Evolutionary conservation across 805 yeast genomes (phyloP), one percentile per base, ranked within the genome.

Genomic region (Nematodospora valgi): DNA sequence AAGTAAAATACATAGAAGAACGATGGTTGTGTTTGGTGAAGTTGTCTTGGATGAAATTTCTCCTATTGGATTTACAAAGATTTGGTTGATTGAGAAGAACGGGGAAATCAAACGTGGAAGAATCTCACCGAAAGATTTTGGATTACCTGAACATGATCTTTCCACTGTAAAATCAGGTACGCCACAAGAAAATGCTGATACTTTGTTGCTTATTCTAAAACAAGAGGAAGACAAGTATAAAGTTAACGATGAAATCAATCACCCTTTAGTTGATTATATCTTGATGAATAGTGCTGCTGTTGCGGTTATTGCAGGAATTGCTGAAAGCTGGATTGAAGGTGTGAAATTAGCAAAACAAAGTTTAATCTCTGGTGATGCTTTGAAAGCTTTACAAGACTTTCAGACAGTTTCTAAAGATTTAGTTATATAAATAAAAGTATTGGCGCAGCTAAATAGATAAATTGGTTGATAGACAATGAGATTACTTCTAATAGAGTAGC

Each of bases 41-140:
- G 77, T 85, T 32, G 96, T 96, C 0, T 66, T 93, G 20, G 99
- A 93, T 54, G 98, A 93, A 62, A 84, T 93, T 23, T 82, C 96
- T 2, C 96, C 97, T 2, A 76, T 82, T 20, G 98, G 97, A 0
- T 59, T 66, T 36, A 82, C 96, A 2, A 76, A 76, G 38, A 77
- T 82, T 41, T 93, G 99, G 99, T 66, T 72, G 34, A 74, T 82
- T 1, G 68, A 66, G 34, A 49, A 54, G 10, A 53, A 66, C 2
- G 75, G 71, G 0, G 50, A 57, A 15, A 64, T 76, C 18, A 58
- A 68, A 6, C 59, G 59, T 13, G 69, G 70, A 30, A 66, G 60
- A 27, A 45, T 85, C 2, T 64, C 70, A 7, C 98, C 98, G 2
- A 54, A 62, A 15, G 94, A 88, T 61, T 93, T 93, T 51, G 95